Evolutionary conservation across 2,329 filamentous ascomycete species (phyloP).

Genomic region (Ramularia endophylla): DNA sequence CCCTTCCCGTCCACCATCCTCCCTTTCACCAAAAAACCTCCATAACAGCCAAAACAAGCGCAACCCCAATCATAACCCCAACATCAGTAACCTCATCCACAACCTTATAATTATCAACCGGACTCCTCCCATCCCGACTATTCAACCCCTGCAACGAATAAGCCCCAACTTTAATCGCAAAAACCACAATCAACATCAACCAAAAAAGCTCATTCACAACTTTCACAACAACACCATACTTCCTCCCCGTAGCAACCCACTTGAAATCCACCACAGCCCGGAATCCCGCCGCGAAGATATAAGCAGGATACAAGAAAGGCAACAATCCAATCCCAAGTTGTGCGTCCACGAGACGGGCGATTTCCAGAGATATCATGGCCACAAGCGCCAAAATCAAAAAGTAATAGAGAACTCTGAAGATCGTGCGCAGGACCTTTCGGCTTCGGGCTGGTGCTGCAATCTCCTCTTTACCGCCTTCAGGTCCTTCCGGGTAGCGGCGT

Average conservation of each 20-base stretch:
- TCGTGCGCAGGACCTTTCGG: background rate
- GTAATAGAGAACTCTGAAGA: background rate
- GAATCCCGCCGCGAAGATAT: background rate
- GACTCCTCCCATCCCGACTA: background rate
- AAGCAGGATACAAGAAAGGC: background rate
- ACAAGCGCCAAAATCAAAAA: background rate
- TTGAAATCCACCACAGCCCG: background rate
- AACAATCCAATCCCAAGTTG: background rate
- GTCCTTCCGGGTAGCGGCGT: too few species aligned
- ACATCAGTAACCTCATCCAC: constrained; percentile 3
- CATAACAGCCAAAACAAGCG: background rate
- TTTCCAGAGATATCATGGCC: constrained; percentile 1
- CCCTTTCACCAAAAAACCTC: background rate
- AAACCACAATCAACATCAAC: background rate
- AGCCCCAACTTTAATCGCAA: constrained; percentile 1
- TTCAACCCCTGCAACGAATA: background rate
- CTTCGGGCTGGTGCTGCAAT: too few species aligned
- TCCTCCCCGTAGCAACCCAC: background rate
- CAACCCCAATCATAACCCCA: background rate
- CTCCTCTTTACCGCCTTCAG: too few species aligned
- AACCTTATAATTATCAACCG: background rate
- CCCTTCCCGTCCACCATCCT: too few species aligned
- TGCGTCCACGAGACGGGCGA: background rate
- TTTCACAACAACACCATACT: background rate
- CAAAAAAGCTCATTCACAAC: background rate